A percentile compares a stretch with the other conserved stretches of the same genome.
Evolutionary conservation across 352 stramenopile genomes (phyloP).

Genomic region (Phytophthora agathidicida): DNA sequence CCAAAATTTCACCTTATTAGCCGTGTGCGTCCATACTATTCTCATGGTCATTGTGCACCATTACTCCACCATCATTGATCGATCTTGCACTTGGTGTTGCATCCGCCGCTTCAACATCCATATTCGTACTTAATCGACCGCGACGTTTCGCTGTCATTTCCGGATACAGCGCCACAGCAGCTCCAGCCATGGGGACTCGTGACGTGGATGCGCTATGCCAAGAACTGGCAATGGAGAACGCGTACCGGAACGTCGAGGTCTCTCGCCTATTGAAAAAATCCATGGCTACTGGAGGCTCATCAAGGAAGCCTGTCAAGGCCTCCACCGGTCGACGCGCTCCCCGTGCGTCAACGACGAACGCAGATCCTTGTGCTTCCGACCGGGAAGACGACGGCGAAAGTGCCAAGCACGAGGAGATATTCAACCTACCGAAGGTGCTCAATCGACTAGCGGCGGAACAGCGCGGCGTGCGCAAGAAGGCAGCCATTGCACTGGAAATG

Average conservation of each 20-base stretch:
- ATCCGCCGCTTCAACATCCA: conserved; percentile 10
- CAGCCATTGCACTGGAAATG: conserved; percentile 50
- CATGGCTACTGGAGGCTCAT: conserved; percentile 13
- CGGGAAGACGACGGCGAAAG: conserved; percentile 1
- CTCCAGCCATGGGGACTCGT: conserved; percentile 20
- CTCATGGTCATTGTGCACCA: too few species aligned
- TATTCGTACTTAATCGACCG: conserved; percentile 12
- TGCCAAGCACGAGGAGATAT: conserved; percentile 17
- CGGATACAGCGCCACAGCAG: background rate
- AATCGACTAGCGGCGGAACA: conserved; percentile 68
- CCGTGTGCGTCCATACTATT: too few species aligned
- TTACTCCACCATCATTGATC: too few species aligned
- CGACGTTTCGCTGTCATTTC: conserved; percentile 24
- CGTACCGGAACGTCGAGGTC: conserved; percentile 28
- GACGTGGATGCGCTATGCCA: conserved; percentile 54
- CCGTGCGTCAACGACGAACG: background rate
- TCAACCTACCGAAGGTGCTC: conserved; percentile 56
- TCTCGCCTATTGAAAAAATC: conserved; percentile 49
- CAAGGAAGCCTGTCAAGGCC: conserved; percentile 7
- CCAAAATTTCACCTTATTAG: too few species aligned
- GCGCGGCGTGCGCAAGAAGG: conserved; percentile 60
- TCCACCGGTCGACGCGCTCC: background rate
- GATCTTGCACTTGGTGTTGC: too few species aligned
- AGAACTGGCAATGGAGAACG: conserved; percentile 48
- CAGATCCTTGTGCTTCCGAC: background rate